phyloP scores from a whole-genome alignment of 106 monocot species.

The Allium fistulosum region DNA sequence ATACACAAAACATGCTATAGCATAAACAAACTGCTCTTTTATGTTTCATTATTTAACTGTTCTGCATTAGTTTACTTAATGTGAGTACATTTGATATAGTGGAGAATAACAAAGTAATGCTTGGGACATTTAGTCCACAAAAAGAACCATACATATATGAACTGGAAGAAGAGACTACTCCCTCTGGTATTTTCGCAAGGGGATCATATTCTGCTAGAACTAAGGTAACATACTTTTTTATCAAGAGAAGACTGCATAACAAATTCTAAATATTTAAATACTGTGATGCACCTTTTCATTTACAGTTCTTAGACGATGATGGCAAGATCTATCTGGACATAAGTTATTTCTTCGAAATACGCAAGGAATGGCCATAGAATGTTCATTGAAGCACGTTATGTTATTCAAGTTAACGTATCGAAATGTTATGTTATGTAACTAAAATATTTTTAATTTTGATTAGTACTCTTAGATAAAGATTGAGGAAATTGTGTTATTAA shows the following conservation, averaged over 20 bases:
- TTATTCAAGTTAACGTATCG: neutral
- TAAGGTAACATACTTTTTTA: constrained; percentile 24
- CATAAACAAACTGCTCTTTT: too few relatives aligned
- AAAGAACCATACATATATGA: constrained; percentile 58
- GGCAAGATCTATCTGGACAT: constrained; percentile 41
- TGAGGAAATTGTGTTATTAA: too few relatives aligned
- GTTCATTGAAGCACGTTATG: neutral
- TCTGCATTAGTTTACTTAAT: neutral
- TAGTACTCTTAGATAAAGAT: too few relatives aligned
- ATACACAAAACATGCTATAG: too few relatives aligned
- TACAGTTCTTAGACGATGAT: constrained; percentile 46
- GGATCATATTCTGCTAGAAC: constrained; percentile 67
- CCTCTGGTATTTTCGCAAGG: constrained; percentile 64
- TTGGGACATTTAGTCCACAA: constrained; percentile 69
- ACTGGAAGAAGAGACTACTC: constrained; percentile 63
- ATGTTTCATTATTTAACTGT: too few relatives aligned
- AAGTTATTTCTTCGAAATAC: constrained; percentile 38
- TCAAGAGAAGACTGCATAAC: neutral
- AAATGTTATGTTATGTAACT: neutral
- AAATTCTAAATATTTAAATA: too few relatives aligned
- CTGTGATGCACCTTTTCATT: too few relatives aligned
- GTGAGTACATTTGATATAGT: constrained; percentile 12
- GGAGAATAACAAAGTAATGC: constrained; percentile 61
- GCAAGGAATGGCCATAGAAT: constrained; percentile 34
- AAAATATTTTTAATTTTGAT: neutral